A percentile compares a stretch with the other conserved stretches of the same genome.
These are phyloP conservation scores for Penicillium pancosmium DNA, from an alignment of 495 filamentous ascomycete genomes.

Conservation along the genomic window DNA sequence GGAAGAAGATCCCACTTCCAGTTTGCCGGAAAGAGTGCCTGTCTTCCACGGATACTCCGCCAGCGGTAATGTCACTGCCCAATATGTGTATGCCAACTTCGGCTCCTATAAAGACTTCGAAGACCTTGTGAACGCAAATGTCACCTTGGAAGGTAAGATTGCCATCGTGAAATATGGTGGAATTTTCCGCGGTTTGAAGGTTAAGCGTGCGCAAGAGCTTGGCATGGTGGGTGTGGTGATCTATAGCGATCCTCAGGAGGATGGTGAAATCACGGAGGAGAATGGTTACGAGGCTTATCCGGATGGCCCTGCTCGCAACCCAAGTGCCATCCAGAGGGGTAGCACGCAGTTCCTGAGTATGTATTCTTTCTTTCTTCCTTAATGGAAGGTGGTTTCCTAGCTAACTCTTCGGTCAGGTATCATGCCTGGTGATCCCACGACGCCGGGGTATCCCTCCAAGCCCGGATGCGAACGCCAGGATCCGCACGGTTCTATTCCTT, in stretches of 20 bases:
- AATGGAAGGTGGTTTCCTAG: neutral
- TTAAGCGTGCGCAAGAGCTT: slow-evolving; percentile 88
- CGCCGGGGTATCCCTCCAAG: slow-evolving; percentile 91
- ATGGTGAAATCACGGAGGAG: slow-evolving; percentile 77
- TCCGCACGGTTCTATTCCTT: slow-evolving; percentile 67
- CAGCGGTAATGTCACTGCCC: slow-evolving; percentile 84
- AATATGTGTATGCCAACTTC: slow-evolving; percentile 85
- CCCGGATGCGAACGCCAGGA: slow-evolving; percentile 82
- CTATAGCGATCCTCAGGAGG: slow-evolving; percentile 88
- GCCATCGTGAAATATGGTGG: slow-evolving; percentile 84
- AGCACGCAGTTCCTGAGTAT: slow-evolving; percentile 81
- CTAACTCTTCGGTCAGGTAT: slow-evolving; percentile 45
- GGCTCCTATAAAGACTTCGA: slow-evolving; percentile 85
- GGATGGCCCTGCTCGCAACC: slow-evolving; percentile 82
- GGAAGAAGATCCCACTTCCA: slow-evolving; percentile 79
- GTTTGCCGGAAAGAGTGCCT: slow-evolving; percentile 73
- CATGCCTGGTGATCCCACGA: slow-evolving; percentile 73
- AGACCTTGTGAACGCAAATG: slow-evolving; percentile 74
- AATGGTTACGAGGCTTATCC: slow-evolving; percentile 84
- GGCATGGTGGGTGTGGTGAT: slow-evolving; percentile 87
- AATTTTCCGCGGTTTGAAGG: slow-evolving; percentile 88
- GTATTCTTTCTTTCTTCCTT: slow-evolving; percentile 14
- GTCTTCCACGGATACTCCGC: slow-evolving; percentile 97
- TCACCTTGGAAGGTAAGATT: slow-evolving; percentile 81
- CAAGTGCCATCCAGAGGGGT: slow-evolving; percentile 89